Percentiles rank a stretch among this genome's conserved stretches.
phyloP scores from a whole-genome alignment of 345 rosid species.

The Boechera divaricarpa region DNA sequence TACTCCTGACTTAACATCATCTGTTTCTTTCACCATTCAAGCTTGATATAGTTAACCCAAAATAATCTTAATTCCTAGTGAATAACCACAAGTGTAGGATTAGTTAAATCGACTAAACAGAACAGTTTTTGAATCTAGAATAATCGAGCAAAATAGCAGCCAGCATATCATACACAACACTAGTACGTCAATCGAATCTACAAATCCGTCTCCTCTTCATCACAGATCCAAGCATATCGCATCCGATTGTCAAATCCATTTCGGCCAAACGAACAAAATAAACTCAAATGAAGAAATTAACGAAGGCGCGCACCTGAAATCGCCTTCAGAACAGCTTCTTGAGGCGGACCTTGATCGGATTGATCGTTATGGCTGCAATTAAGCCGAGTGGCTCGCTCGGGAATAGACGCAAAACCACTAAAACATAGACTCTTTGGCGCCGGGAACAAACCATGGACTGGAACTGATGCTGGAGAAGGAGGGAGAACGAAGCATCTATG shows the following conservation, averaged over 20 bases:
- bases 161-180: constrained; percentile 15
- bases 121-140: not conserved
- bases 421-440: constrained; percentile 38
- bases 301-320: constrained; percentile 68
- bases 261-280: constrained; percentile 25
- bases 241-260: constrained; percentile 10
- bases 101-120: not conserved
- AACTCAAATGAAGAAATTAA: constrained; percentile 2
- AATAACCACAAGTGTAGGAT: not conserved
- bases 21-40: constrained; percentile 17
- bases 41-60: constrained; percentile 10
- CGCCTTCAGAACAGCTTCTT: constrained; percentile 94
- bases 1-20: not conserved
- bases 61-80: not conserved
- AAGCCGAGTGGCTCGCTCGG: constrained; percentile 49
- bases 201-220: not conserved
- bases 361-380: constrained; percentile 53
- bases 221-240: constrained; percentile 15
- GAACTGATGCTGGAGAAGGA: constrained; percentile 47
- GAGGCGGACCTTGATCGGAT: constrained; percentile 80
- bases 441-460: constrained; percentile 41
- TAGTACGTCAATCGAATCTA: not conserved
- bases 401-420: constrained; percentile 41
- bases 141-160: no score
- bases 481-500: constrained; percentile 44